Base-by-base conservation (phyloP, 768 basidiomycete genomes). In the Kockovaella imperatae region DNA sequence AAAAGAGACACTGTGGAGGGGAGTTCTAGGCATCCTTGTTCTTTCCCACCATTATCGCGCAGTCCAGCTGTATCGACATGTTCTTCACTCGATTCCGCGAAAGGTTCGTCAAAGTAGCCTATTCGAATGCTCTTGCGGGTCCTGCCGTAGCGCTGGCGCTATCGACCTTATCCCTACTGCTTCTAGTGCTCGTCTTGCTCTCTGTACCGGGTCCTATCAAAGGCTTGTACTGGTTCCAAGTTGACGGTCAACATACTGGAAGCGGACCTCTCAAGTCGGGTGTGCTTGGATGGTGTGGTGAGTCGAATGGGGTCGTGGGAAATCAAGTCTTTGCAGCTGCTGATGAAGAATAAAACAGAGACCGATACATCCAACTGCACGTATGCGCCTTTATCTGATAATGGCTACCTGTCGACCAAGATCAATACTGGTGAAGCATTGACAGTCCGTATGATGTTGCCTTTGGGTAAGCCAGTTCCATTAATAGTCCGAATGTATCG, bases 181-280 rank as follows among this genome's bases (percentile, higher is more conserved):
- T 71, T 3, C 54, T 69, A 1, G 59, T 71, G 11, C 42, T 71
- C 2, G 65, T 71, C 4, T 51, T 71, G 4, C 49, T 71, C 1
- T 62, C 63, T 7, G 69, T 71, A 2, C 69, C 69, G 3, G 69
- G 69, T 25, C 69, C 69, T 18, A 64, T 67, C 47, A 67, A 67
- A 44, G 54, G 61, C 2, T 28, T 71, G 36, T 67, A 62, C 43
- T 71, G 69, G 69, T 71, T 71, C 55, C 31, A 38, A 14, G 53
- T 71, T 28, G 50, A 52, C 13, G 57, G 46, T 4, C 47, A 57
- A 4, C 48, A 49, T 1, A 45, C 43, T 2, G 50, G 42, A 2
- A 47, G 45, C 14, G 53, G 51, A 0, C 26, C 39, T 4, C 25
- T 71, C 20, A 60, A 17, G 5, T 58, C 64, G 3, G 69, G 69